Evolutionary conservation across 2,329 filamentous ascomycete species (phyloP).

Genomic region (Fusarium mexicanum): DNA sequence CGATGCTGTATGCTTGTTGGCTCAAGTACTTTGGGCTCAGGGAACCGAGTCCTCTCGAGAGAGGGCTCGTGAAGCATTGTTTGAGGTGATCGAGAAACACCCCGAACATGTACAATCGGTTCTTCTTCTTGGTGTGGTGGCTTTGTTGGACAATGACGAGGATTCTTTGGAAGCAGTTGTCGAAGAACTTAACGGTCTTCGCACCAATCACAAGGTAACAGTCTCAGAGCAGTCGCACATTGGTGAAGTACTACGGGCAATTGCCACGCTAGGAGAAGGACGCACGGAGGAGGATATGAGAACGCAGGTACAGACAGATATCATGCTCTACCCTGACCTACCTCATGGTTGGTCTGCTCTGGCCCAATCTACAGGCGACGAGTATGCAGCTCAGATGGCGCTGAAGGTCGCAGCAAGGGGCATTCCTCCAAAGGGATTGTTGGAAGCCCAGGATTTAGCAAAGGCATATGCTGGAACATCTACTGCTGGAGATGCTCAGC

Average conservation of each 20-base stretch:
- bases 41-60: constrained; percentile 78
- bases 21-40: constrained; percentile 93
- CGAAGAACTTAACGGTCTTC: constrained; percentile 77
- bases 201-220: constrained; percentile 72
- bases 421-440: constrained; percentile 75
- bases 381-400: constrained; percentile 77
- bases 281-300: constrained; percentile 61
- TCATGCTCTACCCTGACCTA: constrained; percentile 83
- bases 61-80: constrained; percentile 81
- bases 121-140: constrained; percentile 84
- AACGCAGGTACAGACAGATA: constrained; percentile 75
- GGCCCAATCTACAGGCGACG: constrained; percentile 65
- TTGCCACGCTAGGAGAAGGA: constrained; percentile 68
- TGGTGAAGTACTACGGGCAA: constrained; percentile 77
- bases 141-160: constrained; percentile 79
- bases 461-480: constrained; percentile 79
- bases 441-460: constrained; percentile 76
- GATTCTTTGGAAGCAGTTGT: constrained; percentile 84
- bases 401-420: constrained; percentile 79
- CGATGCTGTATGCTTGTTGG: constrained; percentile 86
- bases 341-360: constrained; percentile 85
- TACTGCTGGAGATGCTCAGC: constrained; percentile 76
- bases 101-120: constrained; percentile 82
- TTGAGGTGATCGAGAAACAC: constrained; percentile 78
- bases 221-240: constrained; percentile 74